Conservation (phyloP, 371 early-diverging fungal species). For the Blakeslea trispora region DNA sequence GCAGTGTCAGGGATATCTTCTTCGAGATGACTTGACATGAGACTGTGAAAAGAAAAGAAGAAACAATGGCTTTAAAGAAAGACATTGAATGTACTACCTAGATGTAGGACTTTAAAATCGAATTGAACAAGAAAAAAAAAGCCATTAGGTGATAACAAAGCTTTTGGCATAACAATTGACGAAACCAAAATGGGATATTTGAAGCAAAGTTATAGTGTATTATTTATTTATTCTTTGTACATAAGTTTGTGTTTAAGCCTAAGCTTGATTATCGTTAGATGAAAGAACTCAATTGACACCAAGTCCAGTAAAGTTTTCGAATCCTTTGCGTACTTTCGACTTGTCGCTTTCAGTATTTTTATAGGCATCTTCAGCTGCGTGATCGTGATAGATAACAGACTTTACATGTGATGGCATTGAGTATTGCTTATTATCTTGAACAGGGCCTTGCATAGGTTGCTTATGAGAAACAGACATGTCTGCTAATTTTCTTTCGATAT, state of each 20-base stretch:
- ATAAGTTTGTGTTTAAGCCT: too few species aligned
- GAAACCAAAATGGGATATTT: too few species aligned
- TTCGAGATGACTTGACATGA: neutral
- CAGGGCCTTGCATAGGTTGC: slow-evolving; percentile 4
- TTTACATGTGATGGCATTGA: neutral
- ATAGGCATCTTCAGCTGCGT: slow-evolving; percentile 7
- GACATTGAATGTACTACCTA: too few species aligned
- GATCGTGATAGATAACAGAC: slow-evolving; percentile 3
- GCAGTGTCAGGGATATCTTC: neutral
- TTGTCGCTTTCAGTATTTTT: neutral
- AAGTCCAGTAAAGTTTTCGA: slow-evolving; percentile 21
- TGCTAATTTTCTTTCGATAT: slow-evolving; percentile 17
- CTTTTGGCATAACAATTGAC: too few species aligned
- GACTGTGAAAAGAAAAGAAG: neutral
- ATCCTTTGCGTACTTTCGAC: slow-evolving; percentile 16
- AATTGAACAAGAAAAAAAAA: too few species aligned
- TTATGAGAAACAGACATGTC: slow-evolving; percentile 1
- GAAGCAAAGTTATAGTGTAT: neutral
- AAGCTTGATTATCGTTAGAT: neutral
- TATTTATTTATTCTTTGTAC: too few species aligned
- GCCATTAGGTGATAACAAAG: too few species aligned
- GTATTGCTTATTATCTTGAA: neutral
- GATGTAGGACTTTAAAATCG: too few species aligned
- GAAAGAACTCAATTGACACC: slow-evolving; percentile 20
- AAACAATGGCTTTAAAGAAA: neutral